Evolutionary conservation across 225 moss, liverwort and hornwort genomes (phyloP), one percentile per base, ranked within the genome.

Genomic region (Climacium dendroides): DNA sequence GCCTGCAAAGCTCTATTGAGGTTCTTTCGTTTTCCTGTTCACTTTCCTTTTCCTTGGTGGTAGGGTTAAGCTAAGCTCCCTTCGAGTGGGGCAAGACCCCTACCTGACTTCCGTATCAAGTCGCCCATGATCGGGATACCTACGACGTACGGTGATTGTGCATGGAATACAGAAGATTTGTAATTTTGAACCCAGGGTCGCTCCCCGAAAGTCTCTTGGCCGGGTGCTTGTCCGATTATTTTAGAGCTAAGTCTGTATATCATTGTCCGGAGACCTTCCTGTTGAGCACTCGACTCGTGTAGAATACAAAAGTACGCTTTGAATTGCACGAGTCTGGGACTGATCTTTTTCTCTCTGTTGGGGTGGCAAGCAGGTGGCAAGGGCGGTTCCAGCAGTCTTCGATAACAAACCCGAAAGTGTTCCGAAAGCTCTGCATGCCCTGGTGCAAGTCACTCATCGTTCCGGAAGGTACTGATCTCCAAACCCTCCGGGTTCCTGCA

Each of bases 391-490:
- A 53, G 85, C 23, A 59, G 79, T 25, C 19, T 82, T 58, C 53
- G 65, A 39, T 23, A 66, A 26, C 26, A 89, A 85, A 85, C 30
- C 52, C 58, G 89, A 72, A 32, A 83, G 79, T 66, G 34, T 67
- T 81, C 85, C 83, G 22, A 73, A 54, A 47, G 8, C 55, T 72
- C 26, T 79, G 85, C 73, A 53, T 19, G 65, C 26, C 41, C 61
- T 85, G 37, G 78, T n/a, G 52, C 41, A 43, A 39, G 66, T 79
- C 43, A 53, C 47, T 74, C 10, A 74, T 47, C 35, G 53, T 67
- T 85, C 74, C 14, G 79, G 55, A 69, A 89, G 89, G 91, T 91
- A 79, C 69, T 50, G 65, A 87, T 89, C 85, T 58, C 24, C 57
- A 43, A 86, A 89, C 87, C 66, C 55, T 15, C 9, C n/a, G 50